Conservation (phyloP, 805 yeast genomes). For the Wickerhamiella lipophila region DNA sequence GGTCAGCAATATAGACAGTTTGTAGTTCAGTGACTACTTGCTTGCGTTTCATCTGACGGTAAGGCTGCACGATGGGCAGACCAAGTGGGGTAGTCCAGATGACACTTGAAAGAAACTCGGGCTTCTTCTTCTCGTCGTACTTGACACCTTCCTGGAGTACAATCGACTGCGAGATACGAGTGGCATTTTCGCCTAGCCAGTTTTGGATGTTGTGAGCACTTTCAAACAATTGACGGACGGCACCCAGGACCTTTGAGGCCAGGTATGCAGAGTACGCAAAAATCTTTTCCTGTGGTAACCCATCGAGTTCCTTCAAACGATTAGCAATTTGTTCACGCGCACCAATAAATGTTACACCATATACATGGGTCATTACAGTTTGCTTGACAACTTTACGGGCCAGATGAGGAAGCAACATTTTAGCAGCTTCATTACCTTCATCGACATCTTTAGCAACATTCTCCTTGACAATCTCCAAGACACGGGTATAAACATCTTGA, state of each 20-base stretch:
- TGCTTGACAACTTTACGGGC: slow-evolving; percentile 87
- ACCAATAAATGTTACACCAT: slow-evolving; percentile 91
- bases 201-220: slow-evolving; percentile 95
- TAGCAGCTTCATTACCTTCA: slow-evolving; percentile 24
- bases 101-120: slow-evolving; percentile 68
- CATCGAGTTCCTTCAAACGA: slow-evolving; percentile 52
- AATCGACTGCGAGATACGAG: slow-evolving; percentile 62
- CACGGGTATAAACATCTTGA: slow-evolving; percentile 49
- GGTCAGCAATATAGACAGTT: slow-evolving; percentile 76
- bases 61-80: slow-evolving; percentile 94
- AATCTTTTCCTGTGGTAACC: slow-evolving; percentile 36
- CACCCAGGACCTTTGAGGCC: slow-evolving; percentile 64
- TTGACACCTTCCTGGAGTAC: slow-evolving; percentile 44
- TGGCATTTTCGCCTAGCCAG: slow-evolving; percentile 86
- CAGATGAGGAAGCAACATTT: slow-evolving; percentile 46
- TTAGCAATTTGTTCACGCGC: slow-evolving; percentile 80
- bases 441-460: slow-evolving; percentile 37
- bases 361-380: slow-evolving; percentile 96
- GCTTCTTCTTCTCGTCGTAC: slow-evolving; percentile 31
- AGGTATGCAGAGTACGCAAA: slow-evolving; percentile 48
- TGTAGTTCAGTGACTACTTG: slow-evolving; percentile 75
- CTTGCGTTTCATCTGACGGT: slow-evolving; percentile 52
- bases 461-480: slow-evolving; percentile 37
- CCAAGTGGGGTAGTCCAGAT: slow-evolving; percentile 98
- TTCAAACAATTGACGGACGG: slow-evolving; percentile 71